Conservation (phyloP, 2,329 filamentous ascomycete genomes). For the Beauveria medogensis region DNA sequence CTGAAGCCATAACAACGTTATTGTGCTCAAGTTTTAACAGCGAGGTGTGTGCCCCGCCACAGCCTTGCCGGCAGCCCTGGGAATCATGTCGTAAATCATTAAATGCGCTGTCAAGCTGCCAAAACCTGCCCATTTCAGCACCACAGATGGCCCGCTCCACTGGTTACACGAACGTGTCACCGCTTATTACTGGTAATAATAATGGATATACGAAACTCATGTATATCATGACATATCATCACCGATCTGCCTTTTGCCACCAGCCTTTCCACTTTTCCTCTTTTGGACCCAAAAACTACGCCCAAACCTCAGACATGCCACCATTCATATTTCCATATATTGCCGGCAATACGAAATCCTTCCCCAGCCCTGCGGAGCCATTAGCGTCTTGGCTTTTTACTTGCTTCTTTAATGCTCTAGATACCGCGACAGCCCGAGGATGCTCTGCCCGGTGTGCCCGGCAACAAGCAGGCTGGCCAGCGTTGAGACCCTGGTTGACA, state of each 20-base stretch:
- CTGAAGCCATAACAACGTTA: too few species aligned
- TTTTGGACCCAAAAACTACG: not conserved
- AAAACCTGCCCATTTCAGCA: too few species aligned
- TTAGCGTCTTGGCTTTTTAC: not conserved
- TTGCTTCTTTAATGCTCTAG: not conserved
- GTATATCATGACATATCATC: too few species aligned
- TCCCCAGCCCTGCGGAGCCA: constrained; percentile 4
- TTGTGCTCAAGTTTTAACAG: too few species aligned
- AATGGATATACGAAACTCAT: too few species aligned
- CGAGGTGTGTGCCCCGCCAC: too few species aligned
- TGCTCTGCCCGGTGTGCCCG: not conserved
- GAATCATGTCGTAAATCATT: too few species aligned
- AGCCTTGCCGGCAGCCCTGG: too few species aligned
- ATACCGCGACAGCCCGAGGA: not conserved
- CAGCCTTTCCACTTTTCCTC: not conserved
- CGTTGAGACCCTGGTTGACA: not conserved
- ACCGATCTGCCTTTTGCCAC: not conserved
- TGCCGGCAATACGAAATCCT: constrained; percentile 7
- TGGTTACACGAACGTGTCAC: too few species aligned
- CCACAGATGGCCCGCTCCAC: too few species aligned
- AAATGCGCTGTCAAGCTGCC: too few species aligned
- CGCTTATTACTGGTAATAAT: too few species aligned
- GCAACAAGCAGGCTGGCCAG: not conserved
- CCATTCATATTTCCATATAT: not conserved
- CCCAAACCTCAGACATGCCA: not conserved